Percentiles rank a stretch among this genome's conserved stretches.
Conservation (phyloP, 305 asterid species). For the Fraxinus platypoda region DNA sequence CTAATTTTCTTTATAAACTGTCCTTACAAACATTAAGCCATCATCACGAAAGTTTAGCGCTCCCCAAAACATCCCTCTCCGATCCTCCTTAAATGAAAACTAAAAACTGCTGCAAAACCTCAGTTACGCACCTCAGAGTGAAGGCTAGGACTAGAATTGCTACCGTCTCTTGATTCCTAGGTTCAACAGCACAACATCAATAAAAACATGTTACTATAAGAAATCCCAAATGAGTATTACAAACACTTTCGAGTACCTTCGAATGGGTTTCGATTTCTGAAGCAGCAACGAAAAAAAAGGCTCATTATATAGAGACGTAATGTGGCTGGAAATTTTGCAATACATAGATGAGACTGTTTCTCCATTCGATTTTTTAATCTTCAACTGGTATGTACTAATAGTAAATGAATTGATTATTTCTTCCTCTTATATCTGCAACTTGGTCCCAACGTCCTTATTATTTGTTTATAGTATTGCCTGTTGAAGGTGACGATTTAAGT, state of each 20-base stretch:
- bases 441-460: not conserved
- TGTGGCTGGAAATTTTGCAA: not conserved
- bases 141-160: slow-evolving; percentile 25
- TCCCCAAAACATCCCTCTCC: not conserved
- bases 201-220: not conserved
- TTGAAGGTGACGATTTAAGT: not conserved
- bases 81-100: not conserved
- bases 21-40: not conserved
- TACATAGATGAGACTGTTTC: not conserved
- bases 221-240: slow-evolving; percentile 3
- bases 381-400: not conserved
- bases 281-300: slow-evolving; percentile 36
- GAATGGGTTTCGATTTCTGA: slow-evolving; percentile 10
- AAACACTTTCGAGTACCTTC: not conserved
- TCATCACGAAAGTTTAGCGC: not conserved
- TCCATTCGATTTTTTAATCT: not conserved
- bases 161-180: slow-evolving; percentile 34
- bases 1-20: not conserved
- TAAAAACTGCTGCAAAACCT: not conserved
- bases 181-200: not conserved
- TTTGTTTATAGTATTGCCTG: not conserved
- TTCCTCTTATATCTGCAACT: not conserved
- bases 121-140: slow-evolving; percentile 34
- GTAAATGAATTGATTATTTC: too few species aligned
- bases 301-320: slow-evolving; percentile 34